Base-by-base conservation (phyloP, 106 monocot genomes). In the Dioscorea dumetorum region DNA sequence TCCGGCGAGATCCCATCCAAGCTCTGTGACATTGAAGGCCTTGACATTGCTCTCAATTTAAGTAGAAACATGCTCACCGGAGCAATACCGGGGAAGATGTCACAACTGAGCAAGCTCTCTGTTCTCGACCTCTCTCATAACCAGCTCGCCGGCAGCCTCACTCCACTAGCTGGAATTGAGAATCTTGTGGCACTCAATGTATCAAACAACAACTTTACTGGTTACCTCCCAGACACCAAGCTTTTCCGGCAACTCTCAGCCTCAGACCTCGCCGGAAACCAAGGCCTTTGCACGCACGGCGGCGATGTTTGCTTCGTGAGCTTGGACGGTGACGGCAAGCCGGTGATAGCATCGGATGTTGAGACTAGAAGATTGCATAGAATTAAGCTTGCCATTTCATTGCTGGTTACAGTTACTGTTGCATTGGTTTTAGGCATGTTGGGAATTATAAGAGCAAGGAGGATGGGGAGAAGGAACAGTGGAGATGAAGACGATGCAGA, bases 191-290 rank as follows among this genome's bases (percentile, higher is more conserved):
- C 74, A 0, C 84, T 92, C 54, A 92, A 97, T 60, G 74, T 97
- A 1, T 97, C 97, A 35, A 73, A 87, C 82, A 97, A 97, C 79
- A 92, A 97, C 78, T 87, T 92, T 68, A 87, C 86, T 9, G 97
- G 97, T 2, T 83, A 76, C 61, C 86, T 97, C 12, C 97, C 97
- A 0, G 97, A 97, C 73, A 97, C 88, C 50, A 92, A 92, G 76
- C 86, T 92, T 20, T 97, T 97, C 77, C 86, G 86, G 57, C 86
- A 97, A 63, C 57, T 97, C 0, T 81, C 91, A 6, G 65, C 82
- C 20, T 81, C 86, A 0, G 71, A 81, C 49, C 74, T 97, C 5
- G 74, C 79, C 4, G 88, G 89, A 3, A 97, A 97, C 72, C 67
- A 74, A 21, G 87, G 84, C 16, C 87, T 97, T n/a, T 91, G 89